A percentile compares a stretch with the other conserved stretches of the same genome.
phyloP scores from a whole-genome alignment of 352 stramenopile species.

The Globisporangium mamillatum region DNA sequence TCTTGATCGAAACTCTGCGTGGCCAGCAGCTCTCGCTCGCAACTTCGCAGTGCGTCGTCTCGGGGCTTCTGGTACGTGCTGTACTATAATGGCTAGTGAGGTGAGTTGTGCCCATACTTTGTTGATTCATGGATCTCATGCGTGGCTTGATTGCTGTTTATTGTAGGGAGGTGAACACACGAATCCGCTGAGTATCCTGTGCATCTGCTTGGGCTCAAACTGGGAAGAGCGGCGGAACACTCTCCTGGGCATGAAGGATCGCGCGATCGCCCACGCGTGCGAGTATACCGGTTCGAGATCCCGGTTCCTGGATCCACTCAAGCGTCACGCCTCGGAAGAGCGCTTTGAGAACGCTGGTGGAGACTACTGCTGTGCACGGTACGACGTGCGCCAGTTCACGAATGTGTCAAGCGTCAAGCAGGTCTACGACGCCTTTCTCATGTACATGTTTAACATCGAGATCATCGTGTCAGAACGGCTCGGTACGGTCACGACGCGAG shows the following conservation, averaged over 20 bases:
- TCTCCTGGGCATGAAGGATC: conserved; percentile 29
- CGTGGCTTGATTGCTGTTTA: neutral
- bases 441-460: neutral
- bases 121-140: neutral
- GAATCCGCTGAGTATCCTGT: conserved; percentile 28
- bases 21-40: conserved; percentile 32
- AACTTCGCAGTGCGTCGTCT: conserved; percentile 33
- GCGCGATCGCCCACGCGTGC: conserved; percentile 33
- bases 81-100: too few species aligned
- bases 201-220: conserved; percentile 37
- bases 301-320: conserved; percentile 35
- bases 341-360: conserved; percentile 41
- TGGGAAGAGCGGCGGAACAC: conserved; percentile 24
- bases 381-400: conserved; percentile 27
- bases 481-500: conserved; percentile 5
- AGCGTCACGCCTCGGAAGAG: conserved; percentile 33
- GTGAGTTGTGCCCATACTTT: too few species aligned
- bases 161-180: conserved; percentile 8
- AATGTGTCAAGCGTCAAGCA: neutral
- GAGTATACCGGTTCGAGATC: conserved; percentile 38
- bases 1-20: conserved; percentile 28
- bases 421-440: neutral
- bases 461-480: conserved; percentile 11
- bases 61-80: conserved; percentile 25
- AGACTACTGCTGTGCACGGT: conserved; percentile 44